These are phyloP conservation scores for Glycyrrhiza uralensis DNA, from an alignment of 306 rosid genomes.

Conservation along the genomic window DNA sequence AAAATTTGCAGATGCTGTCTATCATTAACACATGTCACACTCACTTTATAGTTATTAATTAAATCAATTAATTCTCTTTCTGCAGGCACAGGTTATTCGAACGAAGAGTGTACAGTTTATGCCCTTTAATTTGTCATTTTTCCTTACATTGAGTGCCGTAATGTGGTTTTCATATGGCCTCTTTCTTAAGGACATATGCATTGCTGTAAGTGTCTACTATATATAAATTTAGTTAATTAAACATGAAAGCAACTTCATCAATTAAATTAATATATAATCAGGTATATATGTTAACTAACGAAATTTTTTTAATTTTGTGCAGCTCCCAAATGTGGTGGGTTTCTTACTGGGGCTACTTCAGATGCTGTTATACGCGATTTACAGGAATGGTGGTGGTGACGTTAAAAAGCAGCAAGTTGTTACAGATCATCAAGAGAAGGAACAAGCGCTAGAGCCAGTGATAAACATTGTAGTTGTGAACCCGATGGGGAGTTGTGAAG, in stretches of 20 bases:
- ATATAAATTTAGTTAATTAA: not conserved
- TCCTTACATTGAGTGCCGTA: slow-evolving; percentile 71
- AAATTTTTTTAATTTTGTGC: too few relatives aligned
- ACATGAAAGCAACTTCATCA: not conserved
- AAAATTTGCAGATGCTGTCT: too few relatives aligned
- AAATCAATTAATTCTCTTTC: not conserved
- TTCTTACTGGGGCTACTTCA: slow-evolving; percentile 59
- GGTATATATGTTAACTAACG: too few relatives aligned
- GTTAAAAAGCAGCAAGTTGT: not conserved
- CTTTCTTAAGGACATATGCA: slow-evolving; percentile 41
- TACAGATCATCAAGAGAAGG: too few relatives aligned
- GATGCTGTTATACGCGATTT: slow-evolving; percentile 60
- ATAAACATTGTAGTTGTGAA: slow-evolving; percentile 8
- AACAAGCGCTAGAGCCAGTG: not conserved
- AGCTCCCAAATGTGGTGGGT: slow-evolving; percentile 75
- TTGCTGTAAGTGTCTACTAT: slow-evolving; percentile 53
- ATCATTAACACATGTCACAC: too few relatives aligned
- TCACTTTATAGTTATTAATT: not conserved
- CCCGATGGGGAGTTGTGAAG: slow-evolving; percentile 20
- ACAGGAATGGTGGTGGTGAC: slow-evolving; percentile 34
- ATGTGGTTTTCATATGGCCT: slow-evolving; percentile 74
- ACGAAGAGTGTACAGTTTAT: slow-evolving; percentile 71
- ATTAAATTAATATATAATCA: too few relatives aligned
- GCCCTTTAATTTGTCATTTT: slow-evolving; percentile 67
- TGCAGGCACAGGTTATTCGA: slow-evolving; percentile 58